These are phyloP conservation scores for Coriaria nepalensis DNA, from an alignment of 306 rosid species.

Conservation along the genomic window DNA sequence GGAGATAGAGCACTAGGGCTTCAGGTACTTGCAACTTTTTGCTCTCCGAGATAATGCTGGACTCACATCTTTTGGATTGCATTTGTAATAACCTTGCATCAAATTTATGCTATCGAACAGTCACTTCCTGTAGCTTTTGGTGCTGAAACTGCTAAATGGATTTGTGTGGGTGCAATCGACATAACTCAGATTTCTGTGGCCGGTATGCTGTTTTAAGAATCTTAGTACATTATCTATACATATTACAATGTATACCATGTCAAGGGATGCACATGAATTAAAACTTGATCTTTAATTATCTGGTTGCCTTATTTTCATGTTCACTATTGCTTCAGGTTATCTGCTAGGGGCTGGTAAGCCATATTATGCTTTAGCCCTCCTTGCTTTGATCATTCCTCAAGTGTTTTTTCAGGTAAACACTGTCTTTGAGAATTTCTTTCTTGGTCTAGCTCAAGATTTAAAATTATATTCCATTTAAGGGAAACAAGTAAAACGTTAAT, in stretches of 20 bases:
- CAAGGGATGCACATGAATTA: too few relatives aligned
- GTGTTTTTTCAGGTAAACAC: conserved; percentile 71
- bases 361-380: conserved; percentile 67
- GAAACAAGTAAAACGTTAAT: too few relatives aligned
- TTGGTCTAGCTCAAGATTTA: background rate
- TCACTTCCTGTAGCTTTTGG: conserved; percentile 98
- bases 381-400: conserved; percentile 71
- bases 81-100: background rate
- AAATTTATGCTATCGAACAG: conserved; percentile 32
- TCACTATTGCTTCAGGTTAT: conserved; percentile 48
- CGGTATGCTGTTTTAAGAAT: conserved; percentile 31
- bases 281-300: background rate
- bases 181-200: conserved; percentile 79
- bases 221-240: background rate
- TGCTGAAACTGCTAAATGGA: conserved; percentile 93
- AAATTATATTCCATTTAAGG: too few relatives aligned
- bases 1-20: conserved; percentile 97
- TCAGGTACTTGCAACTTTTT: conserved; percentile 40
- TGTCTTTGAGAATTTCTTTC: background rate
- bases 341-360: conserved; percentile 85
- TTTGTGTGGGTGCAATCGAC: conserved; percentile 95
- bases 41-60: too few relatives aligned
- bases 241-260: too few relatives aligned
- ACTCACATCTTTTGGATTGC: too few relatives aligned
- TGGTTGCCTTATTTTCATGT: background rate